Evolutionary conservation across 352 stramenopile genomes (phyloP).

Genomic region (Pythium myriotylum): DNA sequence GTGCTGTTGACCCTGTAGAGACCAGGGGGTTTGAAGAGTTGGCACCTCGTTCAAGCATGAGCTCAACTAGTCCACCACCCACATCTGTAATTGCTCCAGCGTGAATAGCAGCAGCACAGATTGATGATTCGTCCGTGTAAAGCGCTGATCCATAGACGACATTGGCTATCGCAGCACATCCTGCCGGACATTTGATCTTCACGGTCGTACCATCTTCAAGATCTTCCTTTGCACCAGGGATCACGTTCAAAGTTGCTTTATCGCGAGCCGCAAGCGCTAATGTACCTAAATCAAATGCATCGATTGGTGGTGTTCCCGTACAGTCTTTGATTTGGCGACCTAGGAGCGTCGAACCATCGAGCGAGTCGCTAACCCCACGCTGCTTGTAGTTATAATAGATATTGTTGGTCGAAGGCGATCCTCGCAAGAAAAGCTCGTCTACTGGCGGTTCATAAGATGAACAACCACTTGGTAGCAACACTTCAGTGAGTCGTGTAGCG

Average conservation of each 20-base stretch:
- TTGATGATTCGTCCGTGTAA: slow-evolving; percentile 90
- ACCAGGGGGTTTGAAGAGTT: slow-evolving; percentile 31
- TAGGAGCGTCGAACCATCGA: slow-evolving; percentile 49
- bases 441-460: slow-evolving; percentile 93
- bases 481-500: slow-evolving; percentile 72
- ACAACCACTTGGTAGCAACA: slow-evolving; percentile 92
- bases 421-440: slow-evolving; percentile 84
- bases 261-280: slow-evolving; percentile 37
- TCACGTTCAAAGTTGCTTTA: slow-evolving; percentile 21
- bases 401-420: slow-evolving; percentile 83
- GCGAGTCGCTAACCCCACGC: slow-evolving; percentile 39
- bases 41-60: slow-evolving; percentile 66
- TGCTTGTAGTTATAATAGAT: slow-evolving; percentile 93
- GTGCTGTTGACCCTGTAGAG: slow-evolving; percentile 41
- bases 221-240: slow-evolving; percentile 76
- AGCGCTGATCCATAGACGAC: slow-evolving; percentile 71
- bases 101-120: slow-evolving; percentile 92
- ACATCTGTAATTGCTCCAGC: slow-evolving; percentile 69
- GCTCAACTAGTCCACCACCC: slow-evolving; percentile 59
- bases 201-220: slow-evolving; percentile 87
- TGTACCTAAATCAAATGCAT: slow-evolving; percentile 77
- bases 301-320: slow-evolving; percentile 87
- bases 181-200: slow-evolving; percentile 74
- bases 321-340: slow-evolving; percentile 90
- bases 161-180: slow-evolving; percentile 39